Conservation (phyloP, 352 stramenopile genomes). For the Phytopythium delawarense region DNA sequence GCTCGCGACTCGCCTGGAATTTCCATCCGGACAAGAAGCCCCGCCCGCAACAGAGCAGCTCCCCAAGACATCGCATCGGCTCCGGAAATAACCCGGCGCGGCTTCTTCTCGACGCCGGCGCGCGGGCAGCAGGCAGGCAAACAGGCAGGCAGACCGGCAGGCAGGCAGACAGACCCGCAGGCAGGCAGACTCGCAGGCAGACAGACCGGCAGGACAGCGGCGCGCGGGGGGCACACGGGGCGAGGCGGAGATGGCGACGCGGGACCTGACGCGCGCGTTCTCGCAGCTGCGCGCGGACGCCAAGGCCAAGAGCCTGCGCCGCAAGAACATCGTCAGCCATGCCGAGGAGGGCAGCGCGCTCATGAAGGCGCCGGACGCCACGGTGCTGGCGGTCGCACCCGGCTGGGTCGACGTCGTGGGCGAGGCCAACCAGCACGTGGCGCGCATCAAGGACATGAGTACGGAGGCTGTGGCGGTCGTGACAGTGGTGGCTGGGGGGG, state of each 20-base stretch:
- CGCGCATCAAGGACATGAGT: slow-evolving; percentile 80
- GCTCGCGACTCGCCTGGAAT: too few relatives aligned
- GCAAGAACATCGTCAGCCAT: slow-evolving; percentile 80
- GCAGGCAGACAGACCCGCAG: too few relatives aligned
- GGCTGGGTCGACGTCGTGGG: slow-evolving; percentile 79
- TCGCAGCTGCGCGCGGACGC: slow-evolving; percentile 65
- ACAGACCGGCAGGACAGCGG: too few relatives aligned
- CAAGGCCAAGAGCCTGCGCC: slow-evolving; percentile 80
- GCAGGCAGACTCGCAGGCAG: too few relatives aligned
- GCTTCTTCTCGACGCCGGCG: too few relatives aligned
- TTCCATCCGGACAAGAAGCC: too few relatives aligned
- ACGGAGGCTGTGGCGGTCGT: slow-evolving; percentile 9
- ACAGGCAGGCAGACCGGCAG: too few relatives aligned
- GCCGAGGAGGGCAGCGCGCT: slow-evolving; percentile 65
- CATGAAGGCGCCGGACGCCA: slow-evolving; percentile 42
- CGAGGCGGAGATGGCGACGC: slow-evolving; percentile 57
- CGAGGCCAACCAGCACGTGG: slow-evolving; percentile 77
- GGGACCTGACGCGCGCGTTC: slow-evolving; percentile 73
- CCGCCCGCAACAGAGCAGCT: too few relatives aligned
- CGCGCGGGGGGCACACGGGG: not conserved
- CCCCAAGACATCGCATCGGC: too few relatives aligned
- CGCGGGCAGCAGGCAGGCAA: too few relatives aligned
- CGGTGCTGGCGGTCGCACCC: slow-evolving; percentile 39
- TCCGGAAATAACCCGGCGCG: too few relatives aligned
- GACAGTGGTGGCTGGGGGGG: not conserved